Conservation (phyloP, 345 rosid genomes). For the Cardamine occulta region DNA sequence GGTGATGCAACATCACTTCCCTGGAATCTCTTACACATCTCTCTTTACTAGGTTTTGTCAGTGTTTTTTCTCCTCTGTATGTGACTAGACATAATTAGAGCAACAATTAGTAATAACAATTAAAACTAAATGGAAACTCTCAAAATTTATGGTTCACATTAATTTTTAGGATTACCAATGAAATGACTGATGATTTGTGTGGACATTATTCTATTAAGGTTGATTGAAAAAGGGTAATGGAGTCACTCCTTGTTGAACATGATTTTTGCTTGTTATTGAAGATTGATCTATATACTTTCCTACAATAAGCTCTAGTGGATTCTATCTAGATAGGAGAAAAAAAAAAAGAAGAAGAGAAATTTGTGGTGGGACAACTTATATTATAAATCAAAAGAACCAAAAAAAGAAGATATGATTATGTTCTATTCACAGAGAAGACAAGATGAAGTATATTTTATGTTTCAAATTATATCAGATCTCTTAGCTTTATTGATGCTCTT, state of each 20-base stretch:
- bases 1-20: conserved; percentile 42
- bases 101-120: conserved; percentile 22
- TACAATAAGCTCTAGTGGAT: conserved; percentile 37
- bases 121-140: background rate
- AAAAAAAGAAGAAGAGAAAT: background rate
- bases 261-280: conserved; percentile 47
- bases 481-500: conserved; percentile 42
- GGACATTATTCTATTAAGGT: conserved; percentile 7
- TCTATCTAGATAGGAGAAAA: conserved; percentile 23
- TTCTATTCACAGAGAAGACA: conserved; percentile 45
- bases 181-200: conserved; percentile 26
- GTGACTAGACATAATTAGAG: conserved; percentile 32
- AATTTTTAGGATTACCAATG: conserved; percentile 14
- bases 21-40: conserved; percentile 36
- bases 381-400: conserved; percentile 40
- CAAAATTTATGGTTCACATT: background rate
- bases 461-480: conserved; percentile 41
- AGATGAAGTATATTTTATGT: conserved; percentile 41
- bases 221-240: conserved; percentile 32
- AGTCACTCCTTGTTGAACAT: conserved; percentile 42
- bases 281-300: conserved; percentile 37
- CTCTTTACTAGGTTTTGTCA: conserved; percentile 40
- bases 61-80: conserved; percentile 20
- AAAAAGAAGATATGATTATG: conserved; percentile 46
- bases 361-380: conserved; percentile 37